Conservation (phyloP, 2,329 filamentous ascomycete genomes). For the Escovopsis sp. region DNA sequence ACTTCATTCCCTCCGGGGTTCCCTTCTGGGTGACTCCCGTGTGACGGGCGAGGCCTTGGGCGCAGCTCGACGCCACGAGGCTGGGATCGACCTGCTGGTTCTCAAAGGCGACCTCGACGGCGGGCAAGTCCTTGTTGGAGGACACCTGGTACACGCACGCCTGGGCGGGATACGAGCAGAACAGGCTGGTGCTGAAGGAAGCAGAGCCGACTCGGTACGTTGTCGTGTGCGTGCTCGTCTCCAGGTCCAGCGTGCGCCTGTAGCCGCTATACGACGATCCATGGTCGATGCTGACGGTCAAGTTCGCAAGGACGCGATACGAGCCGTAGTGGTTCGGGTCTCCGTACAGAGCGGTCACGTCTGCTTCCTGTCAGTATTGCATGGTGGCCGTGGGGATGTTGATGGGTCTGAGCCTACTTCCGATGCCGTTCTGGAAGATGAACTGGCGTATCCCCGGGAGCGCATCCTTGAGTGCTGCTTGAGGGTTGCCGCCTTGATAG, state of each 20-base stretch:
- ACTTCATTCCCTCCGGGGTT: constrained; percentile 28
- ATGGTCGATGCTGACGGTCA: constrained; percentile 5
- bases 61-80: constrained; percentile 19
- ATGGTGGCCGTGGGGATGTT: no score
- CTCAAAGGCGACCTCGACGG: constrained; percentile 24
- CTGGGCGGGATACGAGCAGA: constrained; percentile 29
- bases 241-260: constrained; percentile 5
- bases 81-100: constrained; percentile 21
- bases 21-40: constrained; percentile 24
- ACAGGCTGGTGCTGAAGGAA: constrained; percentile 13
- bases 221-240: constrained; percentile 4
- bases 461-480: background rate
- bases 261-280: constrained; percentile 3
- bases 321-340: constrained; percentile 3
- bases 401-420: constrained; percentile 1
- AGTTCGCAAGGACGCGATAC: constrained; percentile 6
- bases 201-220: constrained; percentile 1
- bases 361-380: background rate
- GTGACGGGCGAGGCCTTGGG: constrained; percentile 14
- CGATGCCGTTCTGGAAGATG: constrained; percentile 7
- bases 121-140: constrained; percentile 18
- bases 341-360: constrained; percentile 4
- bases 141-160: constrained; percentile 12
- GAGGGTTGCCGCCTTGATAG: constrained; percentile 7
- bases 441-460: constrained; percentile 3